These are phyloP conservation scores for Cryphonectria carpinicola DNA, from an alignment of 2,329 filamentous ascomycete species.

Conservation along the genomic window DNA sequence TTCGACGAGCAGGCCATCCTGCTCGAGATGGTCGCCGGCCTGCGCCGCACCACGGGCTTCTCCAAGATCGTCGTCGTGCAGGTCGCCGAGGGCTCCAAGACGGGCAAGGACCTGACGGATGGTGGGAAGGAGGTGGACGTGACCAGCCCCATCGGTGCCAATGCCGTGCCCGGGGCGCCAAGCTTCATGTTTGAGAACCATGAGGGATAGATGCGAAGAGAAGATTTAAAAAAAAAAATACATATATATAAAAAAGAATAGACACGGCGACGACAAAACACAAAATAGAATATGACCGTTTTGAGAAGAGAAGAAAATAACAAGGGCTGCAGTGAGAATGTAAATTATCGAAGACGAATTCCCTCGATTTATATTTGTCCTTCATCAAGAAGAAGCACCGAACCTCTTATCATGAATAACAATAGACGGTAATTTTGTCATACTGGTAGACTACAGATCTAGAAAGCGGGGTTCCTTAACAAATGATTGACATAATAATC, in stretches of 20 bases:
- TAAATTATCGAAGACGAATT: background rate
- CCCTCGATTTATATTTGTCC: background rate
- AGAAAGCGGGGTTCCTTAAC: background rate
- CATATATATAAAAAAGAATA: background rate
- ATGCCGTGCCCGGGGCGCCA: slow-evolving; percentile 79
- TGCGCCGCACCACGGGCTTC: slow-evolving; percentile 76
- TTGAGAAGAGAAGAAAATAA: background rate
- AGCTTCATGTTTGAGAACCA: slow-evolving; percentile 88
- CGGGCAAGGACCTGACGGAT: slow-evolving; percentile 58
- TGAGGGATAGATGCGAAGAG: slow-evolving; percentile 40
- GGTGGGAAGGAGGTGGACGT: slow-evolving; percentile 59
- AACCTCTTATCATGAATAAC: background rate
- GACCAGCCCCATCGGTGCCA: slow-evolving; percentile 65
- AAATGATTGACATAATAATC: background rate
- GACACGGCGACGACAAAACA: background rate
- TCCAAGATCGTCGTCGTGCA: slow-evolving; percentile 67
- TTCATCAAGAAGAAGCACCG: background rate
- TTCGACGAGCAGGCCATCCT: slow-evolving; percentile 85
- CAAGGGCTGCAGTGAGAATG: background rate
- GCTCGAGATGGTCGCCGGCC: slow-evolving; percentile 74
- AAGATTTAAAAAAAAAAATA: too few species aligned
- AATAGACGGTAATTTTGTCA: background rate
- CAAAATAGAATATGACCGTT: background rate
- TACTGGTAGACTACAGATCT: background rate
- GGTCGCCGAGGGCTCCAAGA: slow-evolving; percentile 72